phyloP scores from a whole-genome alignment of 768 basidiomycete species.

The Leccinum variicolor region DNA sequence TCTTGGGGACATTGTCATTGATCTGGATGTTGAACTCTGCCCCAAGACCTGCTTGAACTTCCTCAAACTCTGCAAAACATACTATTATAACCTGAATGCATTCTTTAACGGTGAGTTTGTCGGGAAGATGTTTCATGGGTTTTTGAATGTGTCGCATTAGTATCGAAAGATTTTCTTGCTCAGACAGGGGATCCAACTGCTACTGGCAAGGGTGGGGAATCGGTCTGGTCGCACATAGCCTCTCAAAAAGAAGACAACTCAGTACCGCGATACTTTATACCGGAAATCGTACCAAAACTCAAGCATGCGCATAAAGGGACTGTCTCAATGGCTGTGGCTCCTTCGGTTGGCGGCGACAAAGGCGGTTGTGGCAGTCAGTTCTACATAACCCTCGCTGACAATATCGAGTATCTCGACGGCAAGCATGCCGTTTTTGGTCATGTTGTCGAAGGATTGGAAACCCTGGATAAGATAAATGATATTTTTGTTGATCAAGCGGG shows the following conservation, averaged over 20 bases:
- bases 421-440: constrained; percentile 93
- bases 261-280: constrained; percentile 80
- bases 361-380: constrained; percentile 96
- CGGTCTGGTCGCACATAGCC: constrained; percentile 74
- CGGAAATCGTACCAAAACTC: constrained; percentile 73
- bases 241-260: constrained; percentile 36
- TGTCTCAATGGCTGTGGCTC: constrained; percentile 96
- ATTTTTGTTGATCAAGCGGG: constrained; percentile 86
- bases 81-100: constrained; percentile 94
- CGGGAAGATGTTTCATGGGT: background rate
- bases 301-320: constrained; percentile 87
- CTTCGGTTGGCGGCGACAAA: constrained; percentile 58
- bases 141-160: constrained; percentile 37
- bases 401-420: constrained; percentile 93
- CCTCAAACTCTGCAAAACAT: constrained; percentile 94
- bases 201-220: constrained; percentile 91
- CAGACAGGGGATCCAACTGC: constrained; percentile 97
- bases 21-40: constrained; percentile 87
- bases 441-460: constrained; percentile 92
- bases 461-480: constrained; percentile 90
- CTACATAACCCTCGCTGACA: constrained; percentile 89
- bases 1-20: constrained; percentile 94
- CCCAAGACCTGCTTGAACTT: constrained; percentile 95
- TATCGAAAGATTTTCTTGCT: constrained; percentile 96
- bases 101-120: constrained; percentile 89